A percentile compares a stretch with the other conserved stretches of the same genome.
These are phyloP conservation scores for Scheffersomyces lignosus DNA, from an alignment of 805 yeast genomes.

Conservation along the genomic window DNA sequence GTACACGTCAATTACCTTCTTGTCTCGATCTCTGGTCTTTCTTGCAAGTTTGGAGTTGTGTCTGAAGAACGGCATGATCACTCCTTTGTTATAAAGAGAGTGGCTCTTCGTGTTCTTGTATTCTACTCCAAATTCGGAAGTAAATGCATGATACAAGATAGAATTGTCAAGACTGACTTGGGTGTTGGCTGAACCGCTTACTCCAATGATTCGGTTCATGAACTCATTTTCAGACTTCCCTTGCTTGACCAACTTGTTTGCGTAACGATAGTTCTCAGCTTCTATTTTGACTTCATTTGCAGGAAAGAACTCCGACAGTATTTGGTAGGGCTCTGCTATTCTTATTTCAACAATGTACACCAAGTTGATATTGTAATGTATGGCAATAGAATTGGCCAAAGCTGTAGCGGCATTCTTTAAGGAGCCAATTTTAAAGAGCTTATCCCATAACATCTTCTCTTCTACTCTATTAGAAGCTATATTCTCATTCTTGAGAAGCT, in stretches of 20 bases:
- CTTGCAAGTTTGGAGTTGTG: constrained; percentile 45
- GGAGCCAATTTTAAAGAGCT: constrained; percentile 35
- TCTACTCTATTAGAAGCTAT: constrained; percentile 8
- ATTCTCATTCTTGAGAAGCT: constrained; percentile 10
- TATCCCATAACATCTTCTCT: constrained; percentile 36
- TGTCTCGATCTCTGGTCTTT: constrained; percentile 10
- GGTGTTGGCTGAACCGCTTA: constrained; percentile 25
- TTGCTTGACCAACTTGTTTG: constrained; percentile 32
- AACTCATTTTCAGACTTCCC: constrained; percentile 25
- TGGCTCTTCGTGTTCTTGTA: constrained; percentile 32
- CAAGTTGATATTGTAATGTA: constrained; percentile 37
- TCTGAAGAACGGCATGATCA: constrained; percentile 53
- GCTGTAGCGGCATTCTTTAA: constrained; percentile 44
- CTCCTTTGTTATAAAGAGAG: constrained; percentile 46
- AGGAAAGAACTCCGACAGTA: constrained; percentile 46
- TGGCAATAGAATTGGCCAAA: constrained; percentile 38
- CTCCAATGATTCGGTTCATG: constrained; percentile 48
- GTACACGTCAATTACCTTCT: constrained; percentile 37
- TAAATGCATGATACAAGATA: constrained; percentile 46
- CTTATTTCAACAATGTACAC: constrained; percentile 54
- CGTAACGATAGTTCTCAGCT: constrained; percentile 42
- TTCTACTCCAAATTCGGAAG: constrained; percentile 53
- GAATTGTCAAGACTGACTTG: constrained; percentile 31
- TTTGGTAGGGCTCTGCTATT: constrained; percentile 46
- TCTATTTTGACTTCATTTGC: constrained; percentile 40